Conservation (phyloP, 2,329 filamentous ascomycete genomes). For the Scedosporium dehoogii region DNA sequence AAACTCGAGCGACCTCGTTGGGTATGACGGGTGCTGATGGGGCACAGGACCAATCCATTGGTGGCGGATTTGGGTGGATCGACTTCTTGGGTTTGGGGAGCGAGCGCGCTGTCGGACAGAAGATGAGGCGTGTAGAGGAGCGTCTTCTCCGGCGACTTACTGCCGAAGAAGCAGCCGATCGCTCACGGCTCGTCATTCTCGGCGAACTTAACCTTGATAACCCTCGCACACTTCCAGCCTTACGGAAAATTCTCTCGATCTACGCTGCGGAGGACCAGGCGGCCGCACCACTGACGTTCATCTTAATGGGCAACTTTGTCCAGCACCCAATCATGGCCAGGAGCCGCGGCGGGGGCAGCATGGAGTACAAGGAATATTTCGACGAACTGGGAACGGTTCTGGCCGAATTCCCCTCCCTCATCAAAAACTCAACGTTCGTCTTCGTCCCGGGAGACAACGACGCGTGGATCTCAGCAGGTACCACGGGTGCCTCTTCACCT, state of each 20-base stretch:
- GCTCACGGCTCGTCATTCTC: constrained; percentile 59
- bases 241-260: constrained; percentile 65
- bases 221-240: constrained; percentile 68
- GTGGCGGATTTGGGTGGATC: constrained; percentile 89
- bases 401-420: constrained; percentile 70
- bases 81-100: constrained; percentile 91
- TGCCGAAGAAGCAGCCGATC: constrained; percentile 23
- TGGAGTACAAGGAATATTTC: constrained; percentile 96
- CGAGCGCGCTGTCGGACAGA: constrained; percentile 69
- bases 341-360: constrained; percentile 67
- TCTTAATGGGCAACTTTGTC: constrained; percentile 79
- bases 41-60: constrained; percentile 52
- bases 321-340: constrained; percentile 54
- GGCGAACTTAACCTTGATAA: constrained; percentile 82
- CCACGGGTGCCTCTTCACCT: constrained; percentile 60
- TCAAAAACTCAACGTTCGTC: constrained; percentile 73
- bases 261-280: constrained; percentile 60
- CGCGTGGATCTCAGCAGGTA: constrained; percentile 87
- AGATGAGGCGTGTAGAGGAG: constrained; percentile 74
- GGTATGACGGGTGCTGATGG: constrained; percentile 55
- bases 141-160: constrained; percentile 45
- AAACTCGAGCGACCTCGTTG: constrained; percentile 69
- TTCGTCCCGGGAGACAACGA: constrained; percentile 97
- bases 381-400: constrained; percentile 76
- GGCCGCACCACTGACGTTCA: constrained; percentile 64